Base-by-base conservation (phyloP, 768 basidiomycete species). In the Suillus weaverae region DNA sequence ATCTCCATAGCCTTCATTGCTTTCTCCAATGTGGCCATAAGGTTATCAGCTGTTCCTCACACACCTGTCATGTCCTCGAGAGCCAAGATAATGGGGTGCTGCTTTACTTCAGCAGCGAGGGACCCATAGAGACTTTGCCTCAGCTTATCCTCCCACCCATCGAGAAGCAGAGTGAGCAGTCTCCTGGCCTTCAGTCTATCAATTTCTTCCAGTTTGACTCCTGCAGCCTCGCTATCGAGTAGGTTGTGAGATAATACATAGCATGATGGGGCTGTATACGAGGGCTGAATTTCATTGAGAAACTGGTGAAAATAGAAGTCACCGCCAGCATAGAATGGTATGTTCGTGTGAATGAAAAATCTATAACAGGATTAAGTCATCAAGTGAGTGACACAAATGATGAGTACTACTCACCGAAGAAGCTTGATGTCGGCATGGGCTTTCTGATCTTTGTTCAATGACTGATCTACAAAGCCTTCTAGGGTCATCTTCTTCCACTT, bases 61-160 rank as follows among this genome's bases (percentile, higher is more conserved):
- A 41, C 41, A 5, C 14, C 16, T 1, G 73, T 75, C 64, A 76
- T 64, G 39, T 76, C 72, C 14, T 70, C 60, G 0, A 78, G 66
- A 8, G 63, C 61, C 43, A 78, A 61, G 16, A 78, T 62, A 0
- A 70, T 55, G 10, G 76, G 74, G 32, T 67, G 57, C n/a, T 68
- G 33, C 3, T 65, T 67, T 22, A 74, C 70, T 59, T 74, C 67
- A 0, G 68, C 70, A 3, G 66, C 67, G 4, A 78, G 62, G n/a
- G 62, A 57, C 0, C 77, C 72, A 68, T 76, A 77, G 1, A 77
- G 55, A 54, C 71, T 75, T 13, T 67, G 53, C n/a, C 64, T 61
- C 5, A 71, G 20, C 3, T 2, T 4, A 63, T 78, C 74, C 50
- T 78, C 73, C 76, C 77, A 78, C 0, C 77, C 75, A 70, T 79